phyloP scores from a whole-genome alignment of 257 asterid genomes.

The Nicotiana tomentosiformis region DNA sequence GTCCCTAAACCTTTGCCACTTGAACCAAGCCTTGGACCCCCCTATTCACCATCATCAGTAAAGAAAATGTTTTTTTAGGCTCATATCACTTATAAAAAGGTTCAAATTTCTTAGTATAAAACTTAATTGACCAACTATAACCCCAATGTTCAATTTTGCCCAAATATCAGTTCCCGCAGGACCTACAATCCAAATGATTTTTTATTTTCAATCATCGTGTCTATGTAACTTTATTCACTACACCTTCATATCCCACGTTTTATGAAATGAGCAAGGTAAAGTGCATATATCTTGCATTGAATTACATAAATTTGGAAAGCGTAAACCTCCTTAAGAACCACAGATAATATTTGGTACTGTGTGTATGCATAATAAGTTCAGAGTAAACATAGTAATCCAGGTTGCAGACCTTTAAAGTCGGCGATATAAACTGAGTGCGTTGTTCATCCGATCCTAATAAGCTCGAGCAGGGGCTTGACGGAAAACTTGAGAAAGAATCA shows the following conservation, averaged over 20 bases:
- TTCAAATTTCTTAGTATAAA: not conserved
- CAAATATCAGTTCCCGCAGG: not conserved
- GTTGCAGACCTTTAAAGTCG: not conserved
- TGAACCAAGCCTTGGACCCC: too few species aligned
- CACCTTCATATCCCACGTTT: not conserved
- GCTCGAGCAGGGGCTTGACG: not conserved
- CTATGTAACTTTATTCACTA: not conserved
- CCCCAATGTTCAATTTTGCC: not conserved
- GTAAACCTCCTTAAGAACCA: not conserved
- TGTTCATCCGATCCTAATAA: not conserved
- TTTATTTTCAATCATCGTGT: not conserved
- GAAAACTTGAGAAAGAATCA: not conserved
- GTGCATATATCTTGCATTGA: not conserved
- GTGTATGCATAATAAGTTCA: not conserved
- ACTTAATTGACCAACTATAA: not conserved
- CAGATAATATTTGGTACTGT: not conserved
- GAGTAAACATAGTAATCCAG: not conserved
- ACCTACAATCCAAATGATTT: not conserved
- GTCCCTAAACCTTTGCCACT: too few species aligned
- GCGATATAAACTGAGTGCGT: not conserved
- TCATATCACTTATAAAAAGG: not conserved
- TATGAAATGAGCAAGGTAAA: not conserved
- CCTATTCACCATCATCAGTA: not conserved
- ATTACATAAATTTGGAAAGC: not conserved
- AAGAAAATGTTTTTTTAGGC: not conserved